Conservation (phyloP, 306 rosid species). For the Albizia julibrissin region DNA sequence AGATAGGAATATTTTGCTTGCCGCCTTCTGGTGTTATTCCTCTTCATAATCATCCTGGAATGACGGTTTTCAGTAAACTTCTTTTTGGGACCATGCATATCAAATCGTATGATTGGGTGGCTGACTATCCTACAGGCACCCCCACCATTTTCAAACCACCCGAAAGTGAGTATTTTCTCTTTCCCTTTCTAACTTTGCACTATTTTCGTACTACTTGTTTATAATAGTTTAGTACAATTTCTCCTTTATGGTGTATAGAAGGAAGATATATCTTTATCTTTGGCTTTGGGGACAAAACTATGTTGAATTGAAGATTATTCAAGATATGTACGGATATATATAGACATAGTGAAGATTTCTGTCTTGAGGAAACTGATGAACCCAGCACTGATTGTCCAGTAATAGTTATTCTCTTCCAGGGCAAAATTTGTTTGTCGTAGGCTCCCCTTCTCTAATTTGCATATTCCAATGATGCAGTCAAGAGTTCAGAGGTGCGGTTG, state of each 20-base stretch:
- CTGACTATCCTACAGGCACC: conserved; percentile 36
- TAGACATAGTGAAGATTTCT: background rate
- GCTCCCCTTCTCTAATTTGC: conserved; percentile 6
- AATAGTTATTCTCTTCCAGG: background rate
- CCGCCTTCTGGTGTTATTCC: conserved; percentile 91
- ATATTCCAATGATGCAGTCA: conserved; percentile 42
- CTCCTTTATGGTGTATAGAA: background rate
- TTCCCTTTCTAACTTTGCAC: background rate
- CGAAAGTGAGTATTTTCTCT: conserved; percentile 47
- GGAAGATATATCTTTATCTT: background rate
- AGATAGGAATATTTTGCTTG: conserved; percentile 96
- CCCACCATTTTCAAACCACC: conserved; percentile 43
- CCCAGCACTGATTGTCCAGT: background rate
- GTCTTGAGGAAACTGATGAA: background rate
- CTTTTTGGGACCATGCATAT: conserved; percentile 92
- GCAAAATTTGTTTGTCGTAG: background rate
- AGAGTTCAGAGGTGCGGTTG: conserved; percentile 48
- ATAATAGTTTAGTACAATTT: background rate
- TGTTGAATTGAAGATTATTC: conserved; percentile 1
- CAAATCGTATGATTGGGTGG: conserved; percentile 89
- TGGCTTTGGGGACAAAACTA: background rate
- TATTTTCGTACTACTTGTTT: conserved; percentile 3
- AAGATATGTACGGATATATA: background rate
- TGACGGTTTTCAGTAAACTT: conserved; percentile 93
- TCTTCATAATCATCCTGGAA: conserved; percentile 95